Evolutionary conservation across 1,284 basidiomycete genomes (phyloP), one percentile per base, ranked within the genome.

Genomic region (Pyrrhoderma noxium): DNA sequence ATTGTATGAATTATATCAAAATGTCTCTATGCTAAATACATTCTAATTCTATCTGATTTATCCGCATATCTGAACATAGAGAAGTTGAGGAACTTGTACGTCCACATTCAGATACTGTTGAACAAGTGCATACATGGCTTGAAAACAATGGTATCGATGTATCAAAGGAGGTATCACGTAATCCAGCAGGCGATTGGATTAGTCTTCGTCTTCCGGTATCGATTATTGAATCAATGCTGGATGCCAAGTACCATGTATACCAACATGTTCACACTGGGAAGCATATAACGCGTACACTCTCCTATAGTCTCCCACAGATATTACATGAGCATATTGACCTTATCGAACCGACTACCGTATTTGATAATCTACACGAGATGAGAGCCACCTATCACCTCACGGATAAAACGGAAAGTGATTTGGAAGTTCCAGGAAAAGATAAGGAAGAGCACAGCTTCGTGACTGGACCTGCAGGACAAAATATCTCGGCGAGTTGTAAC

Each of bases 61-160:
- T n/a, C n/a, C n/a, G n/a, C n/a, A n/a, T n/a, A n/a, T n/a, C n/a
- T n/a, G n/a, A 37, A 8, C 27, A n/a, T 42, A 56, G 55, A 16
- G 53, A 59, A 45, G 58, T 55, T 16, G 57, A 59, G 36, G 45
- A 47, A 13, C 49, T 59, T 11, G 48, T 59, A n/a, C 45, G 35
- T 2, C 57, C 53, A 13, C 43, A 47, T 40, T 25, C 42, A 44
- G 45, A 53, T 34, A 52, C 50, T 1, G 48, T 57, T 13, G 25
- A 45, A 9, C 51, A 44, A 14, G 64, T 67, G 22, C 50, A 60
- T 45, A 54, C 57, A 2, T 68, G 65, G 65, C 59, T 68, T 11
- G 40, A 27, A 14, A 45, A 38, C 1, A 53, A 63, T 31, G 61
- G 62, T 7, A 53, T 64, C 22, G 22, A 51, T 54, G 9, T 56